Evolutionary conservation across 441 rosid species (phyloP).

Genomic region (Breynia disticha): DNA sequence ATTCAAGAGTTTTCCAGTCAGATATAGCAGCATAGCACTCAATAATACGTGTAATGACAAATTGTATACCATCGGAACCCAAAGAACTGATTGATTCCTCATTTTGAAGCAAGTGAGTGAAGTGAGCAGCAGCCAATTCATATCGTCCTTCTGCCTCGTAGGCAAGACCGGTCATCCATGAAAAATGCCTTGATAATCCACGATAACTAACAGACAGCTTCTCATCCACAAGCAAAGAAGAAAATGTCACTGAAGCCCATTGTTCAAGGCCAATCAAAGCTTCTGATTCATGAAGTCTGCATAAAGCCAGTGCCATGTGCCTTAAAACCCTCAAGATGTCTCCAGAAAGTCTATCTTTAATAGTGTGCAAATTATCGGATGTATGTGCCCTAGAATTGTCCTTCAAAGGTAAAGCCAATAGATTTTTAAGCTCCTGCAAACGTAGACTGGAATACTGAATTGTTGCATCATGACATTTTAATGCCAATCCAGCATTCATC

Average conservation of each 20-base stretch:
- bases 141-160: conserved; percentile 86
- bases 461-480: conserved; percentile 86
- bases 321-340: conserved; percentile 66
- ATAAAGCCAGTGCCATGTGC: conserved; percentile 69
- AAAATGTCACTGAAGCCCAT: conserved; percentile 70
- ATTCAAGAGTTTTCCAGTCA: conserved; percentile 87
- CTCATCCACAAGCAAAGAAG: conserved; percentile 64
- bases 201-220: conserved; percentile 34
- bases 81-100: conserved; percentile 77
- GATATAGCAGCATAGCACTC: conserved; percentile 85
- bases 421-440: conserved; percentile 67
- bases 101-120: conserved; percentile 65
- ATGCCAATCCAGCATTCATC: conserved; percentile 97
- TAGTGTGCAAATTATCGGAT: conserved; percentile 47
- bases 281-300: conserved; percentile 64
- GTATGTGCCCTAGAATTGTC: conserved; percentile 60
- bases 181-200: conserved; percentile 35
- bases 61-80: conserved; percentile 90
- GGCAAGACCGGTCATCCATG: conserved; percentile 84
- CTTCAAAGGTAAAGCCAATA: conserved; percentile 45
- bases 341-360: conserved; percentile 47
- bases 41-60: conserved; percentile 77
- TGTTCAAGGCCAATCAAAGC: conserved; percentile 76
- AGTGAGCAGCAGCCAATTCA: conserved; percentile 84
- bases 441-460: conserved; percentile 81